Evolutionary conservation across 108 stramenopile genomes (phyloP), one percentile per base, ranked within the genome.

Genomic region (Chaetoceros tenuissimus): DNA sequence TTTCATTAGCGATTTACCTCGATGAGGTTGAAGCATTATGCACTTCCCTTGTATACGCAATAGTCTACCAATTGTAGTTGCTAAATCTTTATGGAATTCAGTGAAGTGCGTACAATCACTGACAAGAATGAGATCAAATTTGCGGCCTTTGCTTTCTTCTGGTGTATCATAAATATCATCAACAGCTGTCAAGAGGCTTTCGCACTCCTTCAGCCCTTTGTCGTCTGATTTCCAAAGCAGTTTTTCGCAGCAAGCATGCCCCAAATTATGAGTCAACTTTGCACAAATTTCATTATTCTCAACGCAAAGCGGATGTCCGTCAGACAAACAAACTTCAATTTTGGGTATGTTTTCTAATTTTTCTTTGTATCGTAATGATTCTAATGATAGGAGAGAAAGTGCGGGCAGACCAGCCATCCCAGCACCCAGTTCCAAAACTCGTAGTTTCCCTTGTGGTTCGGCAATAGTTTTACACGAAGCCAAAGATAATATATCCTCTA

Each of bases 71-170:
- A 83, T 62, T 8, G 88, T 86, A 24, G 57, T 66, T 2, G 74
- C 57, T 20, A 90, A 31, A 8, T 66, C 72, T 19, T 80, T 82
- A 62, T 90, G 88, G 64, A 76, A 85, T 3, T 86, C 77, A 74
- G 81, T 77, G 68, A 90, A 90, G 55, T 90, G 88, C 24, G 73
- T 65, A 57, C 88, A 90, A 59, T 90, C 88, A 28, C 84, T 85
- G 31, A 74, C 72, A 26, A 85, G 59, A 24, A 71, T 63, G 2
- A 82, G 13, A 30, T 78, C 56, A 51, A 66, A 66, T 5, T 18
- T 19, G 25, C 30, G 16, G 13, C 13, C 61, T 27, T 43, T 24
- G n/a, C 31, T 25, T 10, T 17, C 44, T 21, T 53, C 18, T 24
- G 3, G 19, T 20, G 22, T 3, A 61, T 31, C 47, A 22, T 48